Base-by-base conservation (phyloP, 2,329 filamentous ascomycete genomes). In the Aspergillus calidoustus region DNA sequence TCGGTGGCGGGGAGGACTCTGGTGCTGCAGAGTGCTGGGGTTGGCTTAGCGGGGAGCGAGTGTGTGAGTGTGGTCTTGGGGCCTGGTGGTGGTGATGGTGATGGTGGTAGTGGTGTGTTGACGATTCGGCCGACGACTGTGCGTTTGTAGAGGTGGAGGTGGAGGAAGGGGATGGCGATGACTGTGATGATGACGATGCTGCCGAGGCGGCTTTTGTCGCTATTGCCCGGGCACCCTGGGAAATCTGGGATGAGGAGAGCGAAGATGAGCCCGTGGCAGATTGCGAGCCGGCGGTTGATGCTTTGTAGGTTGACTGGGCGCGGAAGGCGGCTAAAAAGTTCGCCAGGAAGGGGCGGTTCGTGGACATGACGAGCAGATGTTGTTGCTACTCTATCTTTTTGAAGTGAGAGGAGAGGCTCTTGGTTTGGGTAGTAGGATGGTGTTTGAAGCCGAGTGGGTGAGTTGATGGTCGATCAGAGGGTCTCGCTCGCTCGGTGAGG, bases 281-380 rank as follows among this genome's bases (percentile, higher is more conserved):
- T 44, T 72, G 67, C 5, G 75, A 64, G 17, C 72, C 73, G 23
- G 78, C 68, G 15, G 73, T 68, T 31, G 85, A 80, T 25, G 86
- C 79, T 70, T 88, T 88, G 66, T 86, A 82, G 59, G 83, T 80
- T 47, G 86, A 87, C 71, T 89, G 87, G 54, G 87, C 86, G 55
- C 87, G 83, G 71, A 90, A 90, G 64, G 87, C 86, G 52, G 87
- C 84, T 64, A 90, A 83, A 78, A 90, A 89, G 79, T 87, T 87
- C 67, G 86, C 83, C 69, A 90, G 82, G 78, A 90, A 90, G 52
- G 83, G 87, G 61, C 87, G 79, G 78, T 89, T 89, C 66, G 85
- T 88, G 2, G 86, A 84, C 87, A 89, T 89, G 68, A 62, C 80
- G 60, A 11, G 23, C 34, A 15, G 44, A 30, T 22, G 34, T 30